Conservation (phyloP, 805 yeast genomes). For the Saccharomycopsis lassenensis region DNA sequence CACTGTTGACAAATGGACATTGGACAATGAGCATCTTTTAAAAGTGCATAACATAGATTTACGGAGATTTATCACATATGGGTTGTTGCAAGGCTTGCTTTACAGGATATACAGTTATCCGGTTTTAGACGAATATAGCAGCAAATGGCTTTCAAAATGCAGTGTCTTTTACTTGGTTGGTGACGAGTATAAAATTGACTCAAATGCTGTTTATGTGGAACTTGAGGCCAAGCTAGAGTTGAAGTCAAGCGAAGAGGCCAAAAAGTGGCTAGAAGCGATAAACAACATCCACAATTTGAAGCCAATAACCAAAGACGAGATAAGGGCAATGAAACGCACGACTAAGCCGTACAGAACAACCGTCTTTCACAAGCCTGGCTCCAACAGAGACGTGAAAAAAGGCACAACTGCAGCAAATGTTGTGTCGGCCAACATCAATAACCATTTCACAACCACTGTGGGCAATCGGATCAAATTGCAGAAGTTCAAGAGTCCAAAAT, state of each 20-base stretch:
- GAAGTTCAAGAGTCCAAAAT: constrained; percentile 11
- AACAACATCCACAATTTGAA: constrained; percentile 4
- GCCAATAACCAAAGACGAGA: constrained; percentile 9
- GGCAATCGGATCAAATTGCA: constrained; percentile 10
- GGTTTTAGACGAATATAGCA: constrained; percentile 31
- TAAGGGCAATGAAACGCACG: constrained; percentile 2
- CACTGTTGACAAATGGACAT: constrained; percentile 72
- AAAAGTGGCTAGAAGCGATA: constrained; percentile 5
- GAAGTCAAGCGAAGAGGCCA: constrained; percentile 3
- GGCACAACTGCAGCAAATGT: no score
- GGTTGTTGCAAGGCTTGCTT: constrained; percentile 69
- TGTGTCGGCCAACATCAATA: background rate
- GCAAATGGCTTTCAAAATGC: constrained; percentile 16
- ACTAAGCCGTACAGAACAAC: constrained; percentile 5
- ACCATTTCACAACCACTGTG: no score
- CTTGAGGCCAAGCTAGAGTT: constrained; percentile 6
- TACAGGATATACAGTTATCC: constrained; percentile 78
- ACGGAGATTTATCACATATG: constrained; percentile 78
- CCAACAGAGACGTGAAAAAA: constrained; percentile 1
- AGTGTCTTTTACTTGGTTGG: constrained; percentile 11
- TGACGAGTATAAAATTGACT: constrained; percentile 2
- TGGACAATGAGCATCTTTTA: constrained; percentile 47
- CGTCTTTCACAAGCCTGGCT: constrained; percentile 14
- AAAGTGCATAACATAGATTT: constrained; percentile 51
- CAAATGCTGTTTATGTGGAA: no score